Percentiles rank a stretch among this genome's conserved stretches.
phyloP scores from a whole-genome alignment of 441 rosid species.

The Pelargonium australe region DNA sequence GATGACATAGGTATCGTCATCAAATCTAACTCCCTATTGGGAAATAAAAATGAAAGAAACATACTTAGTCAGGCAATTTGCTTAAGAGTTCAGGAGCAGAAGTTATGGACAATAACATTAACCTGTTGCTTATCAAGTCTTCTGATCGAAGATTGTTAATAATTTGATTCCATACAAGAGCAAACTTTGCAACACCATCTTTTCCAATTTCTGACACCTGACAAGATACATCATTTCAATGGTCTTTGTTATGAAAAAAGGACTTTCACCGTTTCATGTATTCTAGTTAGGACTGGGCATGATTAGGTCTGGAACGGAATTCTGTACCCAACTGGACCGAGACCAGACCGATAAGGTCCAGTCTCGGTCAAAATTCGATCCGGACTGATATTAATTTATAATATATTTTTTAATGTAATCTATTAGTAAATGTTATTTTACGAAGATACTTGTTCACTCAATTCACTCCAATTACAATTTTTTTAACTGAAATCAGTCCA shows the following conservation, averaged over 20 bases:
- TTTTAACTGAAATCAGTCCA: no score
- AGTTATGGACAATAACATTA: conserved; percentile 18
- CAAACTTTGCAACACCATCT: conserved; percentile 68
- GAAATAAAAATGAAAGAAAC: conserved; percentile 13
- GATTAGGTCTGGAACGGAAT: no score
- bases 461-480: neutral
- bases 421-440: no score
- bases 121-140: conserved; percentile 94
- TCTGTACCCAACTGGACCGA: no score
- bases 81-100: conserved; percentile 4
- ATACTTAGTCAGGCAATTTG: conserved; percentile 7
- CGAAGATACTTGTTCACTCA: no score
- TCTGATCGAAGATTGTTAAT: conserved; percentile 63
- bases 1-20: conserved; percentile 78
- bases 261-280: neutral
- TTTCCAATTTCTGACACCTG: conserved; percentile 48
- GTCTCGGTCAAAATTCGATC: no score
- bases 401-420: no score
- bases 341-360: neutral
- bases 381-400: no score
- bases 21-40: conserved; percentile 77
- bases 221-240: conserved; percentile 15
- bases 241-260: conserved; percentile 10
- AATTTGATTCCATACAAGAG: conserved; percentile 89
- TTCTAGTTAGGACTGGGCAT: neutral